These are phyloP conservation scores for Geotrichum cucujoidarum DNA, from an alignment of 1,139 yeast species.

Conservation along the genomic window DNA sequence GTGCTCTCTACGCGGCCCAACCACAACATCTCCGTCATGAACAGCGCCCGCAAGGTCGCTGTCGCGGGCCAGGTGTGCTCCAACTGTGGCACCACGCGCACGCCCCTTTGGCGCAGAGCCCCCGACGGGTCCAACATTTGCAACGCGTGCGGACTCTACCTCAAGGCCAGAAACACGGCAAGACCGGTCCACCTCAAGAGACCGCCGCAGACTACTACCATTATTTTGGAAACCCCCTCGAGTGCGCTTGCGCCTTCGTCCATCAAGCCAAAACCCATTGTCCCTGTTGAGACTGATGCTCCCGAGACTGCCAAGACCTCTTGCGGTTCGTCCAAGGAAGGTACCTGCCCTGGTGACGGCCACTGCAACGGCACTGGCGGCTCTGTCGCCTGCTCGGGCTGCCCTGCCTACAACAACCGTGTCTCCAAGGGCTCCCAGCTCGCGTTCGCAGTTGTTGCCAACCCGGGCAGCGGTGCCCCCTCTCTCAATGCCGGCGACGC, in stretches of 20 bases:
- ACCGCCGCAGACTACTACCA: constrained; percentile 43
- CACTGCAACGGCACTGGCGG: constrained; percentile 88
- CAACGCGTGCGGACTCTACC: constrained; percentile 62
- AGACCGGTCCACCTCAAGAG: constrained; percentile 60
- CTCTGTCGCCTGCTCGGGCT: constrained; percentile 69
- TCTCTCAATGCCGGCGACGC: not conserved
- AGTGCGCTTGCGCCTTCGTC: not conserved
- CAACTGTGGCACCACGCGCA: constrained; percentile 63
- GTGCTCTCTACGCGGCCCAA: constrained; percentile 13
- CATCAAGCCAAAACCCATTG: not conserved
- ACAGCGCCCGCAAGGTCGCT: not conserved
- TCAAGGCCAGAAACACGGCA: constrained; percentile 40
- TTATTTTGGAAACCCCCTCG: constrained; percentile 11
- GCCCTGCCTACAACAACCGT: constrained; percentile 77
- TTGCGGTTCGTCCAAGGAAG: constrained; percentile 30
- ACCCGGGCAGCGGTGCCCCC: constrained; percentile 1
- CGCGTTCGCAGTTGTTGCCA: constrained; percentile 9
- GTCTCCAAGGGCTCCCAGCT: constrained; percentile 35
- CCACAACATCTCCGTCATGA: constrained; percentile 7
- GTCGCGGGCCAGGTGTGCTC: constrained; percentile 47
- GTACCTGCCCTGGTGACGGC: constrained; percentile 80
- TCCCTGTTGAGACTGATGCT: not conserved
- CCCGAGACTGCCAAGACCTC: not conserved
- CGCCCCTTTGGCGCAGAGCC: constrained; percentile 67
- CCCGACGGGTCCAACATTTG: constrained; percentile 63